Conservation (phyloP, 441 rosid genomes). For the Kokia cookei region DNA sequence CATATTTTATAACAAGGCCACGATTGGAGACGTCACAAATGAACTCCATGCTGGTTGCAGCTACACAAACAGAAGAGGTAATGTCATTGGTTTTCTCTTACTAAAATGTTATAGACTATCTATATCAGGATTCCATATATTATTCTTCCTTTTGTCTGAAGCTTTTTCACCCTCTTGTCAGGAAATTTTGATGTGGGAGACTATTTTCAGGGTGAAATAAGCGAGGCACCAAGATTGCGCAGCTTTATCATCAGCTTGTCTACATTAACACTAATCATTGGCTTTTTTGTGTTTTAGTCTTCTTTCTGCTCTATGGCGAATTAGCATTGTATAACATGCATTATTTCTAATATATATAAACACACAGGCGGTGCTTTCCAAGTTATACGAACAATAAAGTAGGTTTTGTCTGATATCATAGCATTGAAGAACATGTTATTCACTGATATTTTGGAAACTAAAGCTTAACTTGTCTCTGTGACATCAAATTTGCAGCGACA, state of each 20-base stretch:
- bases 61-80: conserved; percentile 43
- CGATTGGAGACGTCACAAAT: conserved; percentile 29
- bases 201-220: conserved; percentile 26
- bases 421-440: background rate
- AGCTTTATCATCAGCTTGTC: background rate
- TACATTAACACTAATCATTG: conserved; percentile 6
- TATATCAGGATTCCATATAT: background rate
- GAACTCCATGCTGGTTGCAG: conserved; percentile 45
- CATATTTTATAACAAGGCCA: conserved; percentile 41
- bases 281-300: conserved; percentile 2
- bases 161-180: conserved; percentile 7
- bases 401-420: no score
- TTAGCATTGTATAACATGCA: background rate
- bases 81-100: background rate
- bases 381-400: no score
- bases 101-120: background rate
- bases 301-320: background rate
- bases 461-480: background rate
- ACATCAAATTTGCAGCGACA: background rate
- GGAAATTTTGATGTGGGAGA: conserved; percentile 43
- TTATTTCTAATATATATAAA: background rate
- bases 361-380: no score
- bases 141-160: background rate
- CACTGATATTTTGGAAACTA: background rate
- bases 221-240: conserved; percentile 1